phyloP scores from a whole-genome alignment of 1,284 basidiomycete species.

The Mrakiaceae sp. region DNA sequence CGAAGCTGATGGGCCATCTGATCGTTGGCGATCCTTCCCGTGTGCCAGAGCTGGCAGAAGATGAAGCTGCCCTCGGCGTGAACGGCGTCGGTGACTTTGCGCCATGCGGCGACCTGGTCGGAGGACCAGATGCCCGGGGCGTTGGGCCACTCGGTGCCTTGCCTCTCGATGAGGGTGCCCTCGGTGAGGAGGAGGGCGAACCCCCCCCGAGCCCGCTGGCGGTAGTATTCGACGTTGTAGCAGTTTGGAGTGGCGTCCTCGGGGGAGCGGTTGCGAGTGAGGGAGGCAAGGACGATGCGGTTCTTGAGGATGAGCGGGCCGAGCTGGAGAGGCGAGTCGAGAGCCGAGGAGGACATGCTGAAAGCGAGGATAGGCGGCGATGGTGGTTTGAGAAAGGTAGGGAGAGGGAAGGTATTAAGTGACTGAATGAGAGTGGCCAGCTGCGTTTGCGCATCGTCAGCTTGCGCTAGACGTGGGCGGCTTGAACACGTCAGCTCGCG shows the following conservation, averaged over 20 bases:
- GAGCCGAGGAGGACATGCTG: neutral
- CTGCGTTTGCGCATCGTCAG: too few relatives aligned
- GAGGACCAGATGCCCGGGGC: neutral
- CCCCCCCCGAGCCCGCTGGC: neutral
- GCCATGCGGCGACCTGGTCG: neutral
- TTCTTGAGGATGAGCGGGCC: neutral
- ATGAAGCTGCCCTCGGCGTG: neutral
- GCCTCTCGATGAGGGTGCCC: neutral
- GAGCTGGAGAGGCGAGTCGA: neutral
- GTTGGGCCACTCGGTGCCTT: slow-evolving; percentile 2
- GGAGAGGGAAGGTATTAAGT: neutral
- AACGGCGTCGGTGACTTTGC: neutral
- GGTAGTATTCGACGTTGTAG: neutral
- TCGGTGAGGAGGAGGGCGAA: neutral
- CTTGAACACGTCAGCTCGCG: too few relatives aligned
- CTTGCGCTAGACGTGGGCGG: too few relatives aligned
- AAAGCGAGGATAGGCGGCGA: too few relatives aligned
- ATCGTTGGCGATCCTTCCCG: neutral
- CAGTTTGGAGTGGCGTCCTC: neutral
- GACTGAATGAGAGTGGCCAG: neutral
- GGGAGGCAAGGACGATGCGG: neutral
- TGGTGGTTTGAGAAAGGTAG: neutral
- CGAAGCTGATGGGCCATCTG: neutral
- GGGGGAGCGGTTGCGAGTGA: slow-evolving; percentile 1
- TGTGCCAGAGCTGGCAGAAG: slow-evolving; percentile 1